Evolutionary conservation across 2,329 filamentous ascomycete genomes (phyloP), one percentile per base, ranked within the genome.

Genomic region (Colletotrichum cordylinicola): DNA sequence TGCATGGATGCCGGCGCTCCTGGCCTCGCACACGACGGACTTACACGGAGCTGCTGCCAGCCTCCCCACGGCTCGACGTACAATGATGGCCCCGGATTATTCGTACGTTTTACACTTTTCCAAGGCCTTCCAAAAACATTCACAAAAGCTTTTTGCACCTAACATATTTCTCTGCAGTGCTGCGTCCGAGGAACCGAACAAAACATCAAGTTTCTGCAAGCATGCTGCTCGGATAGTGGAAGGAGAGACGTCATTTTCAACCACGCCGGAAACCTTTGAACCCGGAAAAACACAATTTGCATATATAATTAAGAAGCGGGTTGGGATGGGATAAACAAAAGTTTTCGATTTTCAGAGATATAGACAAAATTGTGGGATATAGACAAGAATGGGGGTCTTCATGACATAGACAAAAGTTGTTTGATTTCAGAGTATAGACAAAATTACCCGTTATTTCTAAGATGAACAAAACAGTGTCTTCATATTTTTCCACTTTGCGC

Each of bases 61-160:
- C 39, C 39, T 10, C 39, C 39, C 39, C 39, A 43, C 39, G 39
- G 39, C 39, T n/a, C 39, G 18, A 43, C 39, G 39, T 43, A 43
- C 0, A 43, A 43, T 0, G 39, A 43, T 9, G 39, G 39, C 0
- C 39, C 39, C 39, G 39, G 39, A 12, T 9, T 43, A n/a, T 43
- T 43, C 5, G 39, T 43, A 43, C 0, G 39, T 43, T 1, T n/a
- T 5, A n/a, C 39, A 18, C 39, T 12, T 0, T n/a, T n/a, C n/a
- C n/a, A n/a, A n/a, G n/a, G n/a, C n/a, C n/a, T n/a, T n/a, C n/a
- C n/a, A n/a, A n/a, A n/a, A n/a, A n/a, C n/a, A n/a, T n/a, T n/a
- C n/a, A n/a, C n/a, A n/a, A n/a, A n/a, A n/a, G n/a, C n/a, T n/a
- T n/a, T n/a, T n/a, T n/a, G n/a, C n/a, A n/a, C n/a, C n/a, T n/a